Evolutionary conservation across 257 asterid genomes (phyloP).

Genomic region (Nicotiana otophora): DNA sequence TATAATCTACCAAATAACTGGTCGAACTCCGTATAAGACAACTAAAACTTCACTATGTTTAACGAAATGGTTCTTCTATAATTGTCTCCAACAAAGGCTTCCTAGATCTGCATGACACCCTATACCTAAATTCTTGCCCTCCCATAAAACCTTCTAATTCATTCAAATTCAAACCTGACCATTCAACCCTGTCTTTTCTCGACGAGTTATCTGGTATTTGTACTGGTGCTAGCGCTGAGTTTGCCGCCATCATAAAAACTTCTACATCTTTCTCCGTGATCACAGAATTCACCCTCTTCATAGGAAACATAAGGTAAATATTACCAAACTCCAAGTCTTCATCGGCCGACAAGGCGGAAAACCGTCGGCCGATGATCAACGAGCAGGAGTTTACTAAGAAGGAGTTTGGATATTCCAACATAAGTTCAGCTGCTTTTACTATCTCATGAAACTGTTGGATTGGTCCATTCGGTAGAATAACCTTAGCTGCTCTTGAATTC

Average conservation of each 20-base stretch:
- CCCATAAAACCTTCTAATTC: background rate
- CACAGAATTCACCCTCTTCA: slow-evolving; percentile 43
- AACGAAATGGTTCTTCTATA: slow-evolving; percentile 26
- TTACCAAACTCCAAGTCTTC: slow-evolving; percentile 54
- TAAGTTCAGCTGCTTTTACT: slow-evolving; percentile 66
- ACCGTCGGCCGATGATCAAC: slow-evolving; percentile 40
- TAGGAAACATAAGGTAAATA: slow-evolving; percentile 52
- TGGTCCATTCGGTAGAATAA: slow-evolving; percentile 59
- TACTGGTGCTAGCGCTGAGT: rapidly evolving
- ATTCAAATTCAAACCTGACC: background rate
- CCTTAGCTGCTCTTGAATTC: slow-evolving; percentile 43
- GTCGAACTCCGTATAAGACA: too few species aligned
- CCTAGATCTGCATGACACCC: slow-evolving; percentile 25
- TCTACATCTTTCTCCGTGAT: slow-evolving; percentile 57
- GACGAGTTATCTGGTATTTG: background rate
- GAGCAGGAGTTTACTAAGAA: slow-evolving; percentile 50
- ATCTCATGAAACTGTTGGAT: slow-evolving; percentile 47
- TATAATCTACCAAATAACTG: too few species aligned
- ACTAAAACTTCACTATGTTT: background rate
- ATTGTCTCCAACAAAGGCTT: slow-evolving; percentile 39
- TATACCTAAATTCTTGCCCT: slow-evolving; percentile 11
- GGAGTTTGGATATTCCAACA: slow-evolving; percentile 52
- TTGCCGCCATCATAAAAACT: slow-evolving; percentile 16
- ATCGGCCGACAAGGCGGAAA: slow-evolving; percentile 58
- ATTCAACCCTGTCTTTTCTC: background rate